phyloP scores from a whole-genome alignment of 371 early-diverging fungal genomes.

The Apophysomyces ossiformis region DNA sequence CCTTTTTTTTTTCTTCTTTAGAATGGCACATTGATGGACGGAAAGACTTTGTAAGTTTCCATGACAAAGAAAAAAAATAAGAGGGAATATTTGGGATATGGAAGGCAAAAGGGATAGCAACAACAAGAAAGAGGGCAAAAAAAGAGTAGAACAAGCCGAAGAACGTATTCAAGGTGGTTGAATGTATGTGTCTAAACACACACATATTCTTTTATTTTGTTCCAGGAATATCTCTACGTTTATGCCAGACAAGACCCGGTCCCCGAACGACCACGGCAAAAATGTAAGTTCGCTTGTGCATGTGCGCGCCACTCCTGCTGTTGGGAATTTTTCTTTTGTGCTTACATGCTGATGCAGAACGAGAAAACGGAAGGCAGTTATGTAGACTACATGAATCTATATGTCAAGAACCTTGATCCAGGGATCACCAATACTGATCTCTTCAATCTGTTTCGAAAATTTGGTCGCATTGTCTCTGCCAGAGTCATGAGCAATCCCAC shows the following conservation, averaged over 20 bases:
- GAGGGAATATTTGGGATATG: background rate
- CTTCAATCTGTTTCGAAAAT: conserved; percentile 41
- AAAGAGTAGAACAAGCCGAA: background rate
- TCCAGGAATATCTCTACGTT: conserved; percentile 6
- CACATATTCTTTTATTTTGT: background rate
- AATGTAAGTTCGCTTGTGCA: conserved; percentile 7
- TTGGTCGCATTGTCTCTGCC: conserved; percentile 46
- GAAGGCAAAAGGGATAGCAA: background rate
- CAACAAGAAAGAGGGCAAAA: background rate
- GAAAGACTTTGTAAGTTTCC: conserved; percentile 26
- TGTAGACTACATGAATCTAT: conserved; percentile 37
- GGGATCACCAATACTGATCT: conserved; percentile 38
- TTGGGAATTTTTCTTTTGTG: background rate
- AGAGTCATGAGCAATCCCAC: conserved; percentile 46
- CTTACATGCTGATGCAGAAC: conserved; percentile 7
- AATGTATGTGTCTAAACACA: background rate
- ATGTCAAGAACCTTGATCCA: conserved; percentile 48
- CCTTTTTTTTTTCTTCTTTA: conserved; percentile 14
- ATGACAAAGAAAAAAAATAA: background rate
- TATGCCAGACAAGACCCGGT: conserved; percentile 4
- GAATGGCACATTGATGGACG: conserved; percentile 20
- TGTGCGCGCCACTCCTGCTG: conserved; percentile 2
- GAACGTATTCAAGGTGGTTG: conserved; percentile 1
- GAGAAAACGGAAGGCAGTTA: conserved; percentile 6
- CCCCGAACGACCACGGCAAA: conserved; percentile 6